phyloP scores from a whole-genome alignment of 2,329 filamentous ascomycete genomes.

The Teratosphaeria viscida region DNA sequence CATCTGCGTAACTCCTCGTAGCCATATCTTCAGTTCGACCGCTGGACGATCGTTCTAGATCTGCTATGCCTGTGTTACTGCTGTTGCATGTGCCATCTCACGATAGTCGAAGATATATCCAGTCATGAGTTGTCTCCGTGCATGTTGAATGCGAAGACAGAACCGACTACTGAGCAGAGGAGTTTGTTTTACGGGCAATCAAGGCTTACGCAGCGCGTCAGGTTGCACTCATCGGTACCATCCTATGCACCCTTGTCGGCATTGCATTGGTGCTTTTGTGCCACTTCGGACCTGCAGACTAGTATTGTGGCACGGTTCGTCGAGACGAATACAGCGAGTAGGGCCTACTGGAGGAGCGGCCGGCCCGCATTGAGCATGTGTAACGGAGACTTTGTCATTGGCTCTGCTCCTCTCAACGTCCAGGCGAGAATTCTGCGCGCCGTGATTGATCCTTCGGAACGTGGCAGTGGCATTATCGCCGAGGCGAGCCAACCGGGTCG shows the following conservation, averaged over 20 bases:
- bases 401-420: neutral
- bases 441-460: neutral
- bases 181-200: neutral
- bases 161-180: neutral
- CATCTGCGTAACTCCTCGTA: constrained; percentile 24
- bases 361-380: neutral
- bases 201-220: neutral
- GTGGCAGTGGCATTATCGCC: neutral
- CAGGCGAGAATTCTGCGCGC: neutral
- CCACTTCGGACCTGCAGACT: constrained; percentile 1
- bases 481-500: no score
- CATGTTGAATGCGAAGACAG: neutral
- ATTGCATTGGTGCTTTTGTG: constrained; percentile 1
- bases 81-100: neutral
- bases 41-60: neutral
- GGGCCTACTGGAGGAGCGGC: neutral
- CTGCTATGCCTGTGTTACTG: neutral
- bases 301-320: neutral
- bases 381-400: neutral
- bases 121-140: neutral
- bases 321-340: neutral
- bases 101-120: neutral
- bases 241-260: neutral
- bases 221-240: constrained; percentile 1
- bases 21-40: constrained; percentile 17